Percentiles rank a stretch among this genome's conserved stretches.
Evolutionary conservation across 495 filamentous ascomycete genomes (phyloP).

Genomic region (Pseudoneurospora amorphoporcata): DNA sequence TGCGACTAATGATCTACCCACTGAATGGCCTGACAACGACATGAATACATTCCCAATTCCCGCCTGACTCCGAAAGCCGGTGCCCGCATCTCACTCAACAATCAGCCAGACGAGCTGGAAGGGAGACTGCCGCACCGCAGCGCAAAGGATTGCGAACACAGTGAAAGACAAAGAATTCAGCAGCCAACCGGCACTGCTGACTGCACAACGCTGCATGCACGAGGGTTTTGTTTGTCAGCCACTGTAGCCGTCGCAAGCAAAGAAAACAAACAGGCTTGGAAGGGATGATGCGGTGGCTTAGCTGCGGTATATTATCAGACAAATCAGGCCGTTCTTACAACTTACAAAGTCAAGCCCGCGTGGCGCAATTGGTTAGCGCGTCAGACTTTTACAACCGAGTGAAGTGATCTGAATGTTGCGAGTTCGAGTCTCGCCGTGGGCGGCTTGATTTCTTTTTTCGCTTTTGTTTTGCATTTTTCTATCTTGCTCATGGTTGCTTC

Average conservation of each 20-base stretch:
- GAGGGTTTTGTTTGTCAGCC: background rate
- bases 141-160: background rate
- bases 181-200: background rate
- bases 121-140: background rate
- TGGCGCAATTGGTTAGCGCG: conserved; percentile 25
- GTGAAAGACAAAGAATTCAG: background rate
- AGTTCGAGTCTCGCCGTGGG: conserved; percentile 26
- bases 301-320: background rate
- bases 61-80: background rate
- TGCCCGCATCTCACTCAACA: background rate
- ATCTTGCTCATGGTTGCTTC: background rate
- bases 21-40: background rate
- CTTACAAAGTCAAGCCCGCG: conserved; percentile 6
- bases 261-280: background rate
- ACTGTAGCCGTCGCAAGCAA: background rate
- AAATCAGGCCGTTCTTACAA: background rate
- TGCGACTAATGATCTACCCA: background rate
- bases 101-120: background rate
- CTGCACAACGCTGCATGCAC: background rate
- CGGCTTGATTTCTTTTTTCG: conserved; percentile 1
- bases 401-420: conserved; percentile 22
- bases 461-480: background rate
- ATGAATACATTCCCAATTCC: background rate
- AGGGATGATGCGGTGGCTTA: background rate
- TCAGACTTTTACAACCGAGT: conserved; percentile 18